These are phyloP conservation scores for Rhodotorula paludigena DNA, from an alignment of 768 basidiomycete genomes.

Conservation along the genomic window DNA sequence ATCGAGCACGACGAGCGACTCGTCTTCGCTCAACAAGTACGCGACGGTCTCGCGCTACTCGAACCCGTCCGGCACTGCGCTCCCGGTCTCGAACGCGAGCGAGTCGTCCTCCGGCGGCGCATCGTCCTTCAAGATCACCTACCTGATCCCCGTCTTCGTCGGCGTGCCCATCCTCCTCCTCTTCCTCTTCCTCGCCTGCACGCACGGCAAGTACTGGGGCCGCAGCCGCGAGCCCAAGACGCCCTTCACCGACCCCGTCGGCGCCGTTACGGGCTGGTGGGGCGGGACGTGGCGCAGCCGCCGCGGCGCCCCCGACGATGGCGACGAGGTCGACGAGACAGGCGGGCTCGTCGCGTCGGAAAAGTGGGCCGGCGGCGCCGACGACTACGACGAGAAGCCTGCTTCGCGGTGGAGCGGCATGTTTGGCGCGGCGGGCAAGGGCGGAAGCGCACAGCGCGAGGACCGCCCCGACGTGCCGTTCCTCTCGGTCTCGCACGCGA, in stretches of 20 bases:
- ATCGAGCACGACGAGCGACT: not conserved
- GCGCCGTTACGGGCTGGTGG: constrained; percentile 2
- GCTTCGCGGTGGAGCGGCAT: constrained; percentile 6
- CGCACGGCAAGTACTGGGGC: constrained; percentile 33
- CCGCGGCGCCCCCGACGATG: not conserved
- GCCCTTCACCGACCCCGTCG: not conserved
- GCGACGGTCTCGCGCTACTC: constrained; percentile 1
- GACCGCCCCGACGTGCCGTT: constrained; percentile 11
- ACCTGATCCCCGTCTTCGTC: constrained; percentile 35
- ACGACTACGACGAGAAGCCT: constrained; percentile 2
- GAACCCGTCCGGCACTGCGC: not conserved
- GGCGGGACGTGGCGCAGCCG: not conserved
- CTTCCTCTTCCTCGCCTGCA: constrained; percentile 20
- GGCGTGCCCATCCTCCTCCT: constrained; percentile 18
- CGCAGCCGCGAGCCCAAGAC: not conserved
- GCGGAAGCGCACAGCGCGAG: not conserved
- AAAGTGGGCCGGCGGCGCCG: not conserved
- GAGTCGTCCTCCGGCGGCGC: not conserved
- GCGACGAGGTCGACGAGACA: constrained; percentile 14
- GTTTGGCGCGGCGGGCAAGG: not conserved
- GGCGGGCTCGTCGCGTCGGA: constrained; percentile 17
- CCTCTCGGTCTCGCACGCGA: constrained; percentile 22
- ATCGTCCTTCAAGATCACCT: constrained; percentile 24
- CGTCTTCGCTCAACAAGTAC: not conserved
- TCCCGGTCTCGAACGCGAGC: too few species aligned